Percentiles rank a stretch among this genome's conserved stretches.
Evolutionary conservation across 768 basidiomycete species (phyloP).

Genomic region (Leccinum longicurvipes): DNA sequence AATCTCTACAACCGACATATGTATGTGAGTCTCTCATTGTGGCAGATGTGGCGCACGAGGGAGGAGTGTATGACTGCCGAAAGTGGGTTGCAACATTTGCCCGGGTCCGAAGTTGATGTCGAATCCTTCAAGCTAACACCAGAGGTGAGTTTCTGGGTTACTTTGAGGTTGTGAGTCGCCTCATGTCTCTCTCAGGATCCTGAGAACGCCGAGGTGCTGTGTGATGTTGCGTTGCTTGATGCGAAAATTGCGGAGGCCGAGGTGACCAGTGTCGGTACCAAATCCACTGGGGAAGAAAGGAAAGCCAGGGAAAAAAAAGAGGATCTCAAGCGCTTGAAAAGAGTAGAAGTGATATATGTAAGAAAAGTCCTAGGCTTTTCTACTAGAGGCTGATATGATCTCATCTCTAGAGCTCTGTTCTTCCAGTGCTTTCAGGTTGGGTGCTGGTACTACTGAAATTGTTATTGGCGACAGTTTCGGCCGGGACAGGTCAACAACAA

Average conservation of each 20-base stretch:
- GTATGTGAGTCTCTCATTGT: conserved; percentile 82
- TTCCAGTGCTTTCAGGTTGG: conserved; percentile 85
- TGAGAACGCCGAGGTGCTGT: conserved; percentile 60
- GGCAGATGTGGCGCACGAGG: conserved; percentile 93
- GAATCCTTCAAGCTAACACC: conserved; percentile 48
- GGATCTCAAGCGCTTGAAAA: conserved; percentile 81
- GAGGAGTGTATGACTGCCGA: conserved; percentile 95
- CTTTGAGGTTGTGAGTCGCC: background rate
- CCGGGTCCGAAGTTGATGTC: conserved; percentile 58
- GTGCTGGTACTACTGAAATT: conserved; percentile 92
- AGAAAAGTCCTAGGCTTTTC: conserved; percentile 24
- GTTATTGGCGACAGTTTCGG: conserved; percentile 88
- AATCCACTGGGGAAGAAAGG: conserved; percentile 50
- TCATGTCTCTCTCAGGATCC: conserved; percentile 42
- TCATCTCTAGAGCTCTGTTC: conserved; percentile 62
- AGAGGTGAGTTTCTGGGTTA: conserved; percentile 32
- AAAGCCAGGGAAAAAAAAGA: conserved; percentile 67
- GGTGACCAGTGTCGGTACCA: conserved; percentile 46
- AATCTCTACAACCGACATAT: conserved; percentile 85
- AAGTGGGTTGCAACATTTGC: conserved; percentile 82
- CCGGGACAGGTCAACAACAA: conserved; percentile 54
- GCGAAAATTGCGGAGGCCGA: conserved; percentile 70
- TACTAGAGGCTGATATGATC: background rate
- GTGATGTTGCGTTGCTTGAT: conserved; percentile 70
- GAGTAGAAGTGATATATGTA: conserved; percentile 94